A percentile compares a stretch with the other conserved stretches of the same genome.
These are phyloP conservation scores for Diplodia sapinea DNA, from an alignment of 2,329 filamentous ascomycete genomes.

Conservation along the genomic window DNA sequence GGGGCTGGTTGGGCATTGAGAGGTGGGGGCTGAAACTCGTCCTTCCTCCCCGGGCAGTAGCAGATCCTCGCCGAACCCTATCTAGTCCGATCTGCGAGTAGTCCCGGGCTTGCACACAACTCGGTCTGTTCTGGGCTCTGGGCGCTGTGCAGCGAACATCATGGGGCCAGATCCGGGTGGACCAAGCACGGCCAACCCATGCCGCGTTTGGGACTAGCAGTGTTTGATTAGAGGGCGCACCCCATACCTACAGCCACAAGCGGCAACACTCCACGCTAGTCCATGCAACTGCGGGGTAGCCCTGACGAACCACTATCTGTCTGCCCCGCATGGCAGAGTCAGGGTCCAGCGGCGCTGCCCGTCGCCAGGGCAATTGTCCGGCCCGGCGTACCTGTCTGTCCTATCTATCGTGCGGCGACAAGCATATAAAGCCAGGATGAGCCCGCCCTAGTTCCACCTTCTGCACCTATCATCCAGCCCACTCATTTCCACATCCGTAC, in stretches of 20 bases:
- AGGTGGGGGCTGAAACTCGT: not conserved
- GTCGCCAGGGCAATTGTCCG: not conserved
- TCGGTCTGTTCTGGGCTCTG: not conserved
- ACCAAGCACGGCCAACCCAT: not conserved
- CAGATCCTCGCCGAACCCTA: not conserved
- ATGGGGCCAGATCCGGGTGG: not conserved
- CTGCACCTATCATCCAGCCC: not conserved
- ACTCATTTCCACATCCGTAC: too few relatives aligned
- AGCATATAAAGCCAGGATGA: not conserved
- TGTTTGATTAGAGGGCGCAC: constrained; percentile 2
- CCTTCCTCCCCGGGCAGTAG: not conserved
- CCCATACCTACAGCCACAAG: not conserved
- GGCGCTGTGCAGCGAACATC: too few relatives aligned
- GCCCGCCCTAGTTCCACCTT: not conserved
- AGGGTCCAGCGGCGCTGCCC: not conserved
- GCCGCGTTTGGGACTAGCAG: not conserved
- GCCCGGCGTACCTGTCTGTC: not conserved
- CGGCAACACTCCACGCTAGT: not conserved
- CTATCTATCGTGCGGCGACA: not conserved
- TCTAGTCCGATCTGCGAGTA: too few relatives aligned
- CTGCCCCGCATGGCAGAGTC: not conserved
- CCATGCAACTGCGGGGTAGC: not conserved
- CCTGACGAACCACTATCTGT: not conserved
- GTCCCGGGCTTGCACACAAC: not conserved
- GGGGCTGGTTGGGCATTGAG: not conserved